Percentiles rank a stretch among this genome's conserved stretches.
phyloP scores from a whole-genome alignment of 1,284 basidiomycete genomes.

The Malassezia globosa region DNA sequence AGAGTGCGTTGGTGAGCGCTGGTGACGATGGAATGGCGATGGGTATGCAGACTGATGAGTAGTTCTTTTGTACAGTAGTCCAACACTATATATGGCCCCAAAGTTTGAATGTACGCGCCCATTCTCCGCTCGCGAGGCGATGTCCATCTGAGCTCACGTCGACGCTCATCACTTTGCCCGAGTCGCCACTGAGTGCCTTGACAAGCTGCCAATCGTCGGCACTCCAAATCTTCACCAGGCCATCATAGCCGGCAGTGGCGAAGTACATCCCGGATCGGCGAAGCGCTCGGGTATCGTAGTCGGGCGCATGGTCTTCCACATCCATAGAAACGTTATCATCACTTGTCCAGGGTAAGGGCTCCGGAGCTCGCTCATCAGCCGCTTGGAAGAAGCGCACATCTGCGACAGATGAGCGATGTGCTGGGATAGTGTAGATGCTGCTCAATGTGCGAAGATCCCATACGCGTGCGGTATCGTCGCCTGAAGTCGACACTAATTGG shows the following conservation, averaged over 20 bases:
- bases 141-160: constrained; percentile 54
- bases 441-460: constrained; percentile 93
- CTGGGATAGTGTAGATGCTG: constrained; percentile 89
- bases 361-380: constrained; percentile 24
- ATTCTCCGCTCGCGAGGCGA: constrained; percentile 32
- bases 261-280: constrained; percentile 64
- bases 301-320: constrained; percentile 49
- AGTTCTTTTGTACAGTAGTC: constrained; percentile 15
- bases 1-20: constrained; percentile 29
- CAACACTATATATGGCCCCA: constrained; percentile 23
- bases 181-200: constrained; percentile 75
- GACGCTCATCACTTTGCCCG: constrained; percentile 95
- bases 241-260: constrained; percentile 87
- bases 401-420: constrained; percentile 83
- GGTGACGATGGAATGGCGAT: constrained; percentile 26
- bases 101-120: constrained; percentile 33
- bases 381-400: constrained; percentile 77
- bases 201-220: constrained; percentile 95
- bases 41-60: constrained; percentile 31
- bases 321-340: constrained; percentile 23
- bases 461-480: constrained; percentile 92
- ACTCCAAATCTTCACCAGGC: constrained; percentile 87
- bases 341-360: constrained; percentile 20
- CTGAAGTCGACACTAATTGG: constrained; percentile 89
- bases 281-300: constrained; percentile 4